Evolutionary conservation across 2,329 filamentous ascomycete species (phyloP).

Genomic region (Sclerotinia subarctica): DNA sequence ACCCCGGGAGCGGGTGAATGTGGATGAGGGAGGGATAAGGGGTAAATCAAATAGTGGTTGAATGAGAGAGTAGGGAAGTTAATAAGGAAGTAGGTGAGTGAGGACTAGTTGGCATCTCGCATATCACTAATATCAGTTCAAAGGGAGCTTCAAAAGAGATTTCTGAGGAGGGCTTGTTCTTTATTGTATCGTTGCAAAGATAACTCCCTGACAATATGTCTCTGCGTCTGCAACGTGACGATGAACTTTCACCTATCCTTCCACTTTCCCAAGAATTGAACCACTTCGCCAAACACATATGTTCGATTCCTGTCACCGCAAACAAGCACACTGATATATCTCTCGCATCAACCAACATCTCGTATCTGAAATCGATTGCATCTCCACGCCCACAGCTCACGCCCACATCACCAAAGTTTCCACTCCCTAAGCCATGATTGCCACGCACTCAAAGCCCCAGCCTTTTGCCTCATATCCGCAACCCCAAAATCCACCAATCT

Average conservation of each 20-base stretch:
- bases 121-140: background rate
- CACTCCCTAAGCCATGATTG: constrained; percentile 6
- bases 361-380: background rate
- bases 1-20: background rate
- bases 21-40: background rate
- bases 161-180: background rate
- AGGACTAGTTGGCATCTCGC: background rate
- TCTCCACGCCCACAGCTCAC: background rate
- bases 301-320: background rate
- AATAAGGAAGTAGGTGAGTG: no score
- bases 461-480: background rate
- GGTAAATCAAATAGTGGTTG: background rate
- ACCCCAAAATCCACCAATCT: constrained; percentile 1
- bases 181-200: background rate
- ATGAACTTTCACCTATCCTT: background rate
- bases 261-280: background rate
- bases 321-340: background rate
- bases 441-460: background rate
- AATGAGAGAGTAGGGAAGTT: background rate
- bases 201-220: background rate
- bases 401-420: background rate
- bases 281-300: background rate
- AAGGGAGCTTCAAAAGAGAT: background rate
- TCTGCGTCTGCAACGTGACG: background rate
- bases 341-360: background rate